phyloP scores from a whole-genome alignment of 2,329 filamentous ascomycete species.

The Teratosphaeria zuluensis region DNA sequence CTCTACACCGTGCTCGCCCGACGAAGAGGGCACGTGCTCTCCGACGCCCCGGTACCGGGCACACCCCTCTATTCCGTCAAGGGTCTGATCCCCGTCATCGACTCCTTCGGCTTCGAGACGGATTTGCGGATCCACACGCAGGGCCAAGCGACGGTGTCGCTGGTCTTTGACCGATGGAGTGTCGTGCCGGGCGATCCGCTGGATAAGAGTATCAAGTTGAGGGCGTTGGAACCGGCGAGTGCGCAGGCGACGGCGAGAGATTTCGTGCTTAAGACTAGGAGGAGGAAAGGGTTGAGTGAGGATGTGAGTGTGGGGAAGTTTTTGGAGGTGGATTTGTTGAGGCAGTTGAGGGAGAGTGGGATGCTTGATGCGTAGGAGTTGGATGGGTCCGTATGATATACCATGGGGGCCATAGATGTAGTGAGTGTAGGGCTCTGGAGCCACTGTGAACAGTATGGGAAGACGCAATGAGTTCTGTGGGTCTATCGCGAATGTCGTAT shows the following conservation, averaged over 20 bases:
- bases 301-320: conserved; percentile 95
- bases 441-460: too few relatives aligned
- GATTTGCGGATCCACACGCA: conserved; percentile 94
- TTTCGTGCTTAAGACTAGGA: conserved; percentile 90
- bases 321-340: conserved; percentile 87
- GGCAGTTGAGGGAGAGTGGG: conserved; percentile 77
- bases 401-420: background rate
- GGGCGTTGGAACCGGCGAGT: conserved; percentile 76
- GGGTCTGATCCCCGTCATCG: conserved; percentile 88
- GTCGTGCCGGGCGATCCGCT: conserved; percentile 93
- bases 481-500: too few relatives aligned
- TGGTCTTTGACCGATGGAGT: conserved; percentile 93
- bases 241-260: conserved; percentile 87
- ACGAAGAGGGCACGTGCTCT: conserved; percentile 81
- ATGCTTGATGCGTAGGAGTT: conserved; percentile 42
- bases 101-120: conserved; percentile 96
- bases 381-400: background rate
- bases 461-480: too few relatives aligned
- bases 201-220: conserved; percentile 71
- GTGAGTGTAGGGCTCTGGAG: too few relatives aligned
- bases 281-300: conserved; percentile 87
- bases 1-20: conserved; percentile 87
- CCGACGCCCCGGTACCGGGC: conserved; percentile 88
- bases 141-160: conserved; percentile 77
- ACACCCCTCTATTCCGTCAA: conserved; percentile 88